phyloP scores from a whole-genome alignment of 2,329 filamentous ascomycete genomes.

The Nigrospora oryzae region DNA sequence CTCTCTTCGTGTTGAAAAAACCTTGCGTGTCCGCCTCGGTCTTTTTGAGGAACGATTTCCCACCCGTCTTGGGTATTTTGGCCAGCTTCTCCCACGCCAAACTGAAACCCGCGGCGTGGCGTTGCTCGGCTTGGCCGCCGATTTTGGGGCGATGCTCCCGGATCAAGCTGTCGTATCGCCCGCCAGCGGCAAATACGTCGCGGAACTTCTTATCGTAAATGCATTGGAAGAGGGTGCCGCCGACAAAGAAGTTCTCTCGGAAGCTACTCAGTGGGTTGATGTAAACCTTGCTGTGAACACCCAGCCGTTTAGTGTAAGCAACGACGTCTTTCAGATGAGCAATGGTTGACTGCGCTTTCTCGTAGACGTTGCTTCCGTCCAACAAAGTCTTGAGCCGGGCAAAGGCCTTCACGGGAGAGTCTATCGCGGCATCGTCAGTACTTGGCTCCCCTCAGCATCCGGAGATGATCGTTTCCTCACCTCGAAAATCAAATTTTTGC shows the following conservation, averaged over 20 bases:
- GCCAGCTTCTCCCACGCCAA: conserved; percentile 79
- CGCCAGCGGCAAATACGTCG: conserved; percentile 87
- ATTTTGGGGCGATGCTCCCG: conserved; percentile 70
- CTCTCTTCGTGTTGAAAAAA: conserved; percentile 54
- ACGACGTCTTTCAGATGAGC: conserved; percentile 74
- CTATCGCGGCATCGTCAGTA: conserved; percentile 22
- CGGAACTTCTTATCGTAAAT: conserved; percentile 76
- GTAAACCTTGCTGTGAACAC: conserved; percentile 70
- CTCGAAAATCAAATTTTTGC: conserved; percentile 82
- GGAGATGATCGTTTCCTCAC: conserved; percentile 27
- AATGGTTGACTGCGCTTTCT: conserved; percentile 67
- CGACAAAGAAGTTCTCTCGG: conserved; percentile 84
- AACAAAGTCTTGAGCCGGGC: conserved; percentile 51
- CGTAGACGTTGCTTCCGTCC: conserved; percentile 57
- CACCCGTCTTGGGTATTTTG: conserved; percentile 48
- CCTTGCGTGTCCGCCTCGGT: conserved; percentile 52
- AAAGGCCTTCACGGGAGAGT: conserved; percentile 48
- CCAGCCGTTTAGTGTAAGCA: conserved; percentile 67
- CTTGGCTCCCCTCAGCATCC: not conserved
- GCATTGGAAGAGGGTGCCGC: conserved; percentile 84
- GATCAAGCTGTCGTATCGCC: conserved; percentile 85
- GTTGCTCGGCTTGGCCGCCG: conserved; percentile 51
- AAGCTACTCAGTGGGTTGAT: conserved; percentile 79
- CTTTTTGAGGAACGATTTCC: conserved; percentile 61
- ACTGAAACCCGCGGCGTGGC: conserved; percentile 87